Base-by-base conservation (phyloP, 192 early-diverging fungal genomes). In the Borealophlyctis nickersoniae region DNA sequence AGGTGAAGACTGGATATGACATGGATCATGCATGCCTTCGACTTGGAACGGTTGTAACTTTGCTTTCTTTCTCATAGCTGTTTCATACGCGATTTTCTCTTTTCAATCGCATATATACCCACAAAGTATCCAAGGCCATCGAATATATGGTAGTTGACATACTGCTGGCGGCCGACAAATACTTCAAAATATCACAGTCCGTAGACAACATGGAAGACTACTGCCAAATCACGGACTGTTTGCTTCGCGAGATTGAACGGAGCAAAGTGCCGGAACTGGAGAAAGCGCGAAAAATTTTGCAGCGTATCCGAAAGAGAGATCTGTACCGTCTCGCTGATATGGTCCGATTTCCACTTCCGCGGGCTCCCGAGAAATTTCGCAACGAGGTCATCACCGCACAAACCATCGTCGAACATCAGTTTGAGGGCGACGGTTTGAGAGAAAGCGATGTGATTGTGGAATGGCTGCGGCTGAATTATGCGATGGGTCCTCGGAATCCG, bases 101-200 rank as follows among this genome's bases (percentile, higher is more conserved):
- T 13, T 19, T 13, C 59, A 75, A 79, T 60, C 82, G 86, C 19
- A 84, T 98, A 5, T 98, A 98, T 72, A 91, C 86, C 26, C 96
- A 98, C 68, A 77, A 84, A 52, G 91, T 92, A 3, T 79, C 82
- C 36, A 88, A 79, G 26, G 76, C 75, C 16, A 58, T 83, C 27
- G 94, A 98, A 63, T 81, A 87, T 58, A 99, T 99, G 96, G 62
- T 97, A 9, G 83, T 84, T 14, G 95, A 99, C 61, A 89, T 88
- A 2, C 66, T 99, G 29, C 70, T 93, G n/a, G 76, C 79, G 4
- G 96, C 96, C 14, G 86, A 97, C 72, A 74, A 77, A 0, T 58
- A 82, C 26, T 67, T 97, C 59, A 65, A 80, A 19, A 81, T 83
- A 33, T 76, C 73, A 22, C 31, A 52, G 5, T 73, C 87, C 0